Evolutionary conservation across 1,284 basidiomycete genomes (phyloP).

Genomic region (Austroboletus niveus): DNA sequence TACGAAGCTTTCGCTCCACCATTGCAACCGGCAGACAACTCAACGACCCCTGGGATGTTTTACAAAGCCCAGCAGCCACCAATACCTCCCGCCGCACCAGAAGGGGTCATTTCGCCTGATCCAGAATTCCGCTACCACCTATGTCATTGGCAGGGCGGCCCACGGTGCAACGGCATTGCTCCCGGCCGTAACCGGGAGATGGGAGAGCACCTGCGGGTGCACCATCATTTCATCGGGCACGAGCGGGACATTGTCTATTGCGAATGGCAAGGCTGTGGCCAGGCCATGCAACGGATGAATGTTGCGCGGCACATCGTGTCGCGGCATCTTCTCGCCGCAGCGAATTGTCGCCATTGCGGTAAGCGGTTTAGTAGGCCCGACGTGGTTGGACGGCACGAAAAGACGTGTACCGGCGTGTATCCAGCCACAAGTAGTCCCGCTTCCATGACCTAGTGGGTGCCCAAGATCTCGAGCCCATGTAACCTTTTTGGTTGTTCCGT

Average conservation of each 20-base stretch:
- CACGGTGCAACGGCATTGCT: slow-evolving; percentile 21
- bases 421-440: background rate
- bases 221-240: slow-evolving; percentile 25
- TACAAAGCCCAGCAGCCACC: slow-evolving; percentile 14
- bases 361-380: slow-evolving; percentile 28
- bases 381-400: slow-evolving; percentile 28
- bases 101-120: background rate
- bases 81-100: slow-evolving; percentile 15
- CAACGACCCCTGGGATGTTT: background rate
- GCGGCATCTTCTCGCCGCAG: slow-evolving; percentile 24
- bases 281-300: slow-evolving; percentile 28
- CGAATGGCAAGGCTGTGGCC: slow-evolving; percentile 23
- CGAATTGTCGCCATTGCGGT: slow-evolving; percentile 22
- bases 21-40: background rate
- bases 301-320: slow-evolving; percentile 30
- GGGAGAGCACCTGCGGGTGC: slow-evolving; percentile 23
- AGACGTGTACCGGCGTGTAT: slow-evolving; percentile 9
- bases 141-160: slow-evolving; percentile 23
- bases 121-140: slow-evolving; percentile 9
- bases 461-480: background rate
- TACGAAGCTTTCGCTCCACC: background rate
- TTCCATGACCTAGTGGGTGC: slow-evolving; percentile 2
- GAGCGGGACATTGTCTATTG: slow-evolving; percentile 24
- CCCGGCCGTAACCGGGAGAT: slow-evolving; percentile 30
- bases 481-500: background rate